Base-by-base conservation (phyloP, 2,329 filamentous ascomycete genomes). In the Emmonsiellopsis sp. region DNA sequence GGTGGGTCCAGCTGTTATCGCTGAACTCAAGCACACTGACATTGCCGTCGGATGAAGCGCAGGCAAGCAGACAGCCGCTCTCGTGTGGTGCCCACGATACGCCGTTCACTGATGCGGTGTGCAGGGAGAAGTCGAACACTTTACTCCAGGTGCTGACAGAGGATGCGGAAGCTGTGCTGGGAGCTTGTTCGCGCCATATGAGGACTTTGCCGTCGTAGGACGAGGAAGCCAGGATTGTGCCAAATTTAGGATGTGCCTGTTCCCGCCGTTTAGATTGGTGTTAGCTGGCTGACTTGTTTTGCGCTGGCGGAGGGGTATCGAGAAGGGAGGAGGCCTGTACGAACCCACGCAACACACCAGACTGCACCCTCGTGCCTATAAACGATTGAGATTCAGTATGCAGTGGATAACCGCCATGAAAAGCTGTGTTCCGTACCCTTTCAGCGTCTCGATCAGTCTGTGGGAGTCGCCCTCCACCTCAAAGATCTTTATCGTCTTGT, bases 401-500 rank as follows among this genome's bases (percentile, higher is more conserved):
- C 47, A 49, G 40, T 45, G 17, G 17, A 45, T 27, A 31, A 31
- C 9, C 21, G 34, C 31, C 1, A 21, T 40, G 11, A n/a, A 49
- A 42, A 13, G 5, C 27, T 27, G 21, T n/a, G 54, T 51, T 51
- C 45, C 66, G 65, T 80, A 94, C 89, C 92, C 92, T 75, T 95
- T 95, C 60, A 98, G 77, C 31, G 93, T 98, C 75, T 97, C 92
- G 36, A 88, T 82, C 63, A 97, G 76, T 59, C 88, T 83, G 73
- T 98, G 92, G 61, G 86, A 82, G 63, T 97, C 91, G 65, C 90
- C 89, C 66, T 97, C 92, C 53, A 98, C 86, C 74, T 98, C 93
- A 68, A 96, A 98, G 68, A 98, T 97, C 77, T 97, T 97, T 77
- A 98, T 95, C 47, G 92, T 97, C 70, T 93, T 91, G 75, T 98